A percentile compares a stretch with the other conserved stretches of the same genome.
Evolutionary conservation across 768 basidiomycete species (phyloP).

Genomic region (Clitopilus hobsonii): DNA sequence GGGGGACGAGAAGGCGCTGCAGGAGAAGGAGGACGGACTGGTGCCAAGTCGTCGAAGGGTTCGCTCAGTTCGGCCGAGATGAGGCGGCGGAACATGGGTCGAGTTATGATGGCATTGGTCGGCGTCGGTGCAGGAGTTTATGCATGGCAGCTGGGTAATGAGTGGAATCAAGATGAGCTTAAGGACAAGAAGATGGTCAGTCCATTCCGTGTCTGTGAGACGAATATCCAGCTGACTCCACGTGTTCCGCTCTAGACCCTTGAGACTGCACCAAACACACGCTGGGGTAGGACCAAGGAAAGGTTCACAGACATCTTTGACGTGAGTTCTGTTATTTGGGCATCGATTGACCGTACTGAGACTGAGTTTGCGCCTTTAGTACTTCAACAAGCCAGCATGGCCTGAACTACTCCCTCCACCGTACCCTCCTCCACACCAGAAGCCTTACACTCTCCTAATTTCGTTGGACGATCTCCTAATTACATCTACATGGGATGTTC

Average conservation of each 20-base stretch:
- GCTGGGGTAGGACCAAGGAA: slow-evolving; percentile 60
- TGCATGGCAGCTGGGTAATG: slow-evolving; percentile 65
- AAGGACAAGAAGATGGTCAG: slow-evolving; percentile 58
- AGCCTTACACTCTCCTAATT: slow-evolving; percentile 88
- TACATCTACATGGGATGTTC: slow-evolving; percentile 92
- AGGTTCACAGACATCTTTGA: slow-evolving; percentile 66
- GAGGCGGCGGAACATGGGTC: slow-evolving; percentile 51
- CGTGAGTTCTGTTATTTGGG: slow-evolving; percentile 39
- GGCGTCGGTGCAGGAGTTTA: slow-evolving; percentile 52
- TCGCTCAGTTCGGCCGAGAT: slow-evolving; percentile 77
- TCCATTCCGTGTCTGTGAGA: slow-evolving; percentile 4
- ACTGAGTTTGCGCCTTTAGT: too few relatives aligned
- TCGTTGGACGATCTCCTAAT: slow-evolving; percentile 91
- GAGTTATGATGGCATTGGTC: slow-evolving; percentile 50
- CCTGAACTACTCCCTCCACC: slow-evolving; percentile 87
- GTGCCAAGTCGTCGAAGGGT: slow-evolving; percentile 74
- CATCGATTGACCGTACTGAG: too few relatives aligned
- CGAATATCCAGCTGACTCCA: not conserved
- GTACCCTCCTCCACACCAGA: slow-evolving; percentile 74
- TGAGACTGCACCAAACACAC: slow-evolving; percentile 54
- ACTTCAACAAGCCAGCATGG: slow-evolving; percentile 93
- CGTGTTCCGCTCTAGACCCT: slow-evolving; percentile 34
- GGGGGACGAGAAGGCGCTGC: slow-evolving; percentile 34
- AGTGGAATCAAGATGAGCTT: slow-evolving; percentile 75
- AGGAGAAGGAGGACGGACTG: slow-evolving; percentile 42